phyloP scores from a whole-genome alignment of 2,329 filamentous ascomycete genomes.

The Penicillium crustosum region DNA sequence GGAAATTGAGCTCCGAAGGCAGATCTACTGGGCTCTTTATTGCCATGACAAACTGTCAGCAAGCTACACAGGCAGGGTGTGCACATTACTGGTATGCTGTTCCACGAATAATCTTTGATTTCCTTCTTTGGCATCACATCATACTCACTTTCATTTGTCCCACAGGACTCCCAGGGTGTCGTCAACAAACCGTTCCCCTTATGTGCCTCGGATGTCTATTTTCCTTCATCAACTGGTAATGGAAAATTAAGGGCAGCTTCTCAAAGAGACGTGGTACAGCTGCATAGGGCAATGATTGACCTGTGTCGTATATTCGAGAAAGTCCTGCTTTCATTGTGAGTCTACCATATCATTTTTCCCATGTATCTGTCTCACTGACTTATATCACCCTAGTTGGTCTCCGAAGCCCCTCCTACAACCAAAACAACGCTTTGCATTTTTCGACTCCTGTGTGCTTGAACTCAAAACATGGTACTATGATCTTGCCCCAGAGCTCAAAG shows the following conservation, averaged over 20 bases:
- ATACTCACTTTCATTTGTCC: neutral
- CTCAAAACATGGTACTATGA: slow-evolving; percentile 40
- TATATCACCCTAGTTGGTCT: slow-evolving; percentile 27
- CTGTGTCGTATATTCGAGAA: slow-evolving; percentile 35
- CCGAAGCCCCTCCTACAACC: slow-evolving; percentile 28
- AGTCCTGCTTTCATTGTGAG: slow-evolving; percentile 34
- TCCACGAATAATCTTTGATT: too few relatives aligned
- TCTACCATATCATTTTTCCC: neutral
- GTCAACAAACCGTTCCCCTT: slow-evolving; percentile 29
- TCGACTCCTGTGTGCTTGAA: slow-evolving; percentile 33
- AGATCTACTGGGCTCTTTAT: slow-evolving; percentile 42
- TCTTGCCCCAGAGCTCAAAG: slow-evolving; percentile 31
- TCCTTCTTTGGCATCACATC: neutral
- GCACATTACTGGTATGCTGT: slow-evolving; percentile 36
- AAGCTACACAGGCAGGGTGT: slow-evolving; percentile 39
- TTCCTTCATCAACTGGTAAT: slow-evolving; percentile 19
- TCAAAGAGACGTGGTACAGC: slow-evolving; percentile 16
- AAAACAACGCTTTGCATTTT: slow-evolving; percentile 27
- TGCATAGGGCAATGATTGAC: slow-evolving; percentile 31
- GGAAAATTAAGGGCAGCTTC: slow-evolving; percentile 20
- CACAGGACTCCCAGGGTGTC: slow-evolving; percentile 33
- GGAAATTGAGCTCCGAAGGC: slow-evolving; percentile 35
- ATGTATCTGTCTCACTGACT: neutral
- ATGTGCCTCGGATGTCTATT: slow-evolving; percentile 10
- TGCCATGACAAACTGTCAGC: slow-evolving; percentile 39